Percentiles rank a stretch among this genome's conserved stretches.
These are phyloP conservation scores for Cordyceps sp. DNA, from an alignment of 2,329 filamentous ascomycete species.

Conservation along the genomic window DNA sequence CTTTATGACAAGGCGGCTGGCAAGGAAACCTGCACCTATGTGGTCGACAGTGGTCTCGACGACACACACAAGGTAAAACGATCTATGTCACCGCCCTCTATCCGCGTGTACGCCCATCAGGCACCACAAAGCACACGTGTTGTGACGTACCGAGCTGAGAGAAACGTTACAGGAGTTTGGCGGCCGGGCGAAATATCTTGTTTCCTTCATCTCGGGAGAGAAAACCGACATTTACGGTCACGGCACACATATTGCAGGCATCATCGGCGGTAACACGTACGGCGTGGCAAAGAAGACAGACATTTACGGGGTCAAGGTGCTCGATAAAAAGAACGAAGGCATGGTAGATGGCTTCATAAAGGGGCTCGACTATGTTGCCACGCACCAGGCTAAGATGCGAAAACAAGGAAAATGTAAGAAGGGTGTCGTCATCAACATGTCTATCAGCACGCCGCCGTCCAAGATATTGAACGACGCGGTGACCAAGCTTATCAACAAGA, in stretches of 20 bases:
- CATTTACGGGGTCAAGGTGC: constrained; percentile 22
- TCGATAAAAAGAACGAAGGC: constrained; percentile 16
- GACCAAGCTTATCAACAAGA: constrained; percentile 19
- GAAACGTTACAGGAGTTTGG: constrained; percentile 14
- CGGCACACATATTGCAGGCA: constrained; percentile 17
- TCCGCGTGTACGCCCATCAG: constrained; percentile 5
- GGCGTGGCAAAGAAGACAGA: constrained; percentile 22
- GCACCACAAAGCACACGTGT: not conserved
- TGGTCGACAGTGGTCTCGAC: constrained; percentile 24
- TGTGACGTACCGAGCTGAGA: too few relatives aligned
- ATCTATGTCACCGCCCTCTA: constrained; percentile 2
- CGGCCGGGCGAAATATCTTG: constrained; percentile 19
- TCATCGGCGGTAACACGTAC: constrained; percentile 14
- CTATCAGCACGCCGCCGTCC: constrained; percentile 17
- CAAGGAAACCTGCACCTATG: constrained; percentile 17
- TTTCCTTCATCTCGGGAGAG: constrained; percentile 14
- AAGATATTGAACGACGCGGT: constrained; percentile 23
- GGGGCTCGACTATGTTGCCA: constrained; percentile 20
- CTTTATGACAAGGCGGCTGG: not conserved
- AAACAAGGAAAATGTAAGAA: constrained; percentile 14
- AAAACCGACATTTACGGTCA: constrained; percentile 10
- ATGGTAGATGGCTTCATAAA: constrained; percentile 17
- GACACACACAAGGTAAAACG: constrained; percentile 14
- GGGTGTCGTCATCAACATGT: constrained; percentile 31
- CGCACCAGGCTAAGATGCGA: constrained; percentile 4